These are phyloP conservation scores for Penicillium angulare DNA, from an alignment of 495 filamentous ascomycete genomes.

Conservation along the genomic window DNA sequence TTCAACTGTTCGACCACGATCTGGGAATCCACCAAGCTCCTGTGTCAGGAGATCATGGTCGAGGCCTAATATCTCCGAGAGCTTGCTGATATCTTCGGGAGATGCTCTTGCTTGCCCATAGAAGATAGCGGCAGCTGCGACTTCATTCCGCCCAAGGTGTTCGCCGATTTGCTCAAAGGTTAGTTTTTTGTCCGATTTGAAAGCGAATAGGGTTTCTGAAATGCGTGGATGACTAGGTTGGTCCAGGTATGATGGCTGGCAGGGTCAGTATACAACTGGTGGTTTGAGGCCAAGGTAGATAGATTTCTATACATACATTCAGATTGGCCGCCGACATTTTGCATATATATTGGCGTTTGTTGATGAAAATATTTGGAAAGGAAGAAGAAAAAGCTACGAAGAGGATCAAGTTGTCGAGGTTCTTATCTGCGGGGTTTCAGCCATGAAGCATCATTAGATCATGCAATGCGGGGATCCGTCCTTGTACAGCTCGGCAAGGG, in stretches of 20 bases:
- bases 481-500: no score
- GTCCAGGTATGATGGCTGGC: no score
- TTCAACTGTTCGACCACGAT: conserved; percentile 78
- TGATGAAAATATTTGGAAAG: neutral
- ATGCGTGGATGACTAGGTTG: conserved; percentile 63
- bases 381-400: neutral
- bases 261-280: conserved; percentile 8
- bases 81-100: conserved; percentile 69
- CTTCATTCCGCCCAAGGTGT: conserved; percentile 79
- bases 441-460: no score
- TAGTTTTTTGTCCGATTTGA: conserved; percentile 71
- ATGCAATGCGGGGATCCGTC: neutral
- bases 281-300: neutral
- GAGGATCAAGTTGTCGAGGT: no score
- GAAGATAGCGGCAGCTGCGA: conserved; percentile 89
- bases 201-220: conserved; percentile 74
- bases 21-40: conserved; percentile 71
- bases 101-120: conserved; percentile 88
- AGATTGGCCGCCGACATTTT: conserved; percentile 43
- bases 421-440: neutral
- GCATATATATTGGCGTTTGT: neutral
- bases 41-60: conserved; percentile 53
- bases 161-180: conserved; percentile 80
- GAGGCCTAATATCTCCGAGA: conserved; percentile 66
- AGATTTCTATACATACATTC: conserved; percentile 27